phyloP scores from a whole-genome alignment of 768 basidiomycete species.

The Suillus ampliporus region DNA sequence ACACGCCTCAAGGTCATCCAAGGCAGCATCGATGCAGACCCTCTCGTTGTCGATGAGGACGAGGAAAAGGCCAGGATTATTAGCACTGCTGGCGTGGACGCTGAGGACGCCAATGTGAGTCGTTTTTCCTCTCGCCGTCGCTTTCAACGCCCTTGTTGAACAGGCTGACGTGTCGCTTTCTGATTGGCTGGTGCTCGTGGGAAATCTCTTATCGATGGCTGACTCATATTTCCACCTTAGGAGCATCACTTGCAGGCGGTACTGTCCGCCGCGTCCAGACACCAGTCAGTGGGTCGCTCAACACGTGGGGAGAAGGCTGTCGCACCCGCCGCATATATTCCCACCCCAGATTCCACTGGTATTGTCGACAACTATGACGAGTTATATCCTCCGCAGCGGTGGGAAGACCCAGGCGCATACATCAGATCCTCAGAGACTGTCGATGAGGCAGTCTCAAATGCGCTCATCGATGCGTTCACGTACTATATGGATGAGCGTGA shows the following conservation, averaged over 20 bases:
- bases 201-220: constrained; percentile 58
- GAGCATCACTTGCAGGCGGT: constrained; percentile 66
- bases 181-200: constrained; percentile 52
- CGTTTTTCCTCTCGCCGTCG: constrained; percentile 39
- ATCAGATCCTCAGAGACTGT: constrained; percentile 84
- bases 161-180: constrained; percentile 45
- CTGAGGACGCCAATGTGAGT: constrained; percentile 93
- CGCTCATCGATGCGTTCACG: constrained; percentile 75
- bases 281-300: constrained; percentile 42
- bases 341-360: constrained; percentile 90
- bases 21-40: constrained; percentile 82
- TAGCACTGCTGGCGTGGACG: constrained; percentile 86
- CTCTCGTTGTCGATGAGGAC: constrained; percentile 82
- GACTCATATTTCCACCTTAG: constrained; percentile 50
- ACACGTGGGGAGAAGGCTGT: constrained; percentile 44
- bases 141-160: constrained; percentile 49
- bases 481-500: constrained; percentile 98
- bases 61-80: constrained; percentile 84
- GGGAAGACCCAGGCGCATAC: constrained; percentile 80
- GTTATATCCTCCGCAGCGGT: constrained; percentile 70
- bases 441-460: constrained; percentile 71
- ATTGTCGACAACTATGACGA: constrained; percentile 78
- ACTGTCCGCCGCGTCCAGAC: constrained; percentile 58
- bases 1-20: constrained; percentile 85
- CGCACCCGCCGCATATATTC: constrained; percentile 75